A percentile compares a stretch with the other conserved stretches of the same genome.
These are phyloP conservation scores for Ceratopteris richardii DNA, from an alignment of 75 land plant species.

Conservation along the genomic window DNA sequence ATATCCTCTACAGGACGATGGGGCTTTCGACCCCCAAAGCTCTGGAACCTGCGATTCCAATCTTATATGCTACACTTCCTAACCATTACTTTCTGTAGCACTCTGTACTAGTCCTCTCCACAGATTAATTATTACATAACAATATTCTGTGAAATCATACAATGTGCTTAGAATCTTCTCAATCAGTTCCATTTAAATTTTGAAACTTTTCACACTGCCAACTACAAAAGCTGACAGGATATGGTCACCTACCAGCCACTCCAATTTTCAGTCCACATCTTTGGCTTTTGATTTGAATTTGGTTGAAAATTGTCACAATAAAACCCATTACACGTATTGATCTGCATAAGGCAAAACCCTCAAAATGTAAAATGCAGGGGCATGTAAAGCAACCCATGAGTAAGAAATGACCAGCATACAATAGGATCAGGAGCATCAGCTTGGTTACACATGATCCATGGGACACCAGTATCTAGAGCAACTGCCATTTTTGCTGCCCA, in stretches of 20 bases:
- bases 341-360: constrained; percentile 28
- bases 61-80: not conserved
- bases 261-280: constrained; percentile 82
- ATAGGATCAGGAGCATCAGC: constrained; percentile 81
- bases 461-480: constrained; percentile 62
- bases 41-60: constrained; percentile 71
- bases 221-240: no score
- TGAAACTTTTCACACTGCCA: no score
- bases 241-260: constrained; percentile 74
- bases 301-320: constrained; percentile 64
- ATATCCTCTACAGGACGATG: constrained; percentile 88
- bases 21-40: constrained; percentile 65
- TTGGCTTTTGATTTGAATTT: constrained; percentile 46
- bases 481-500: constrained; percentile 95
- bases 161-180: no score
- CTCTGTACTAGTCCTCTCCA: no score
- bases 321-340: constrained; percentile 72
- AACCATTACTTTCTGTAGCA: not conserved
- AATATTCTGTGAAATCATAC: no score
- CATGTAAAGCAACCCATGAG: no score
- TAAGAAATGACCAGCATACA: no score
- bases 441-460: constrained; percentile 98
- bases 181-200: no score
- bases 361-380: no score
- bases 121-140: no score